Percentiles rank a stretch among this genome's conserved stretches.
phyloP scores from a whole-genome alignment of 768 basidiomycete species.

The Rhodotorula kratochvilovae region DNA sequence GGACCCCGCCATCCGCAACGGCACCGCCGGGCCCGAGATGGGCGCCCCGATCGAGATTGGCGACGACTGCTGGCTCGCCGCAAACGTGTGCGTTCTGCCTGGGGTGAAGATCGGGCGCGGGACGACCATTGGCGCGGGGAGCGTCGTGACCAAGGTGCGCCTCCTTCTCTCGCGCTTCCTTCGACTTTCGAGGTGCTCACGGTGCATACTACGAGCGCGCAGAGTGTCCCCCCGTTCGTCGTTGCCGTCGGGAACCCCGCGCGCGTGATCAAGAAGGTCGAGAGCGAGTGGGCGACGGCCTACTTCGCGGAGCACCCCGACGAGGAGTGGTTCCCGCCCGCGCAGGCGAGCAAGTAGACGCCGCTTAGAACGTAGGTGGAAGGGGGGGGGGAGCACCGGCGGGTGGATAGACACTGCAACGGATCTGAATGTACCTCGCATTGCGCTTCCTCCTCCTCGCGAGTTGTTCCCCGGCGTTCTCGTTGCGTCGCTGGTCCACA shows the following conservation, averaged over 20 bases:
- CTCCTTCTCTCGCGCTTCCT: too few species aligned
- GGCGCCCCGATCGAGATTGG: slow-evolving; percentile 47
- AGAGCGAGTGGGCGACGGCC: slow-evolving; percentile 38
- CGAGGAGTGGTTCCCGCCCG: slow-evolving; percentile 28
- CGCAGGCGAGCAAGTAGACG: slow-evolving; percentile 5
- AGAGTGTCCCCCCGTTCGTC: slow-evolving; percentile 39
- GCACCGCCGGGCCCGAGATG: slow-evolving; percentile 45
- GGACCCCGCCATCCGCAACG: slow-evolving; percentile 42
- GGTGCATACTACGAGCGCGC: neutral
- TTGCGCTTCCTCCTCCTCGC: too few species aligned
- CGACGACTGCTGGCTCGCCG: slow-evolving; percentile 50
- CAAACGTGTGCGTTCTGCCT: slow-evolving; percentile 42
- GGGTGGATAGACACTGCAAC: too few species aligned
- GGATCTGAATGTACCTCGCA: too few species aligned
- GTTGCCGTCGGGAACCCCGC: slow-evolving; percentile 49
- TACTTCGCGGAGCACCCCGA: slow-evolving; percentile 32
- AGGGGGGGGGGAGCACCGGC: too few species aligned
- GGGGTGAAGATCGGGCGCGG: slow-evolving; percentile 48
- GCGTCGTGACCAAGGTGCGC: slow-evolving; percentile 45
- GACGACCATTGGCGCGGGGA: slow-evolving; percentile 45
- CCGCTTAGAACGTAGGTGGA: too few species aligned
- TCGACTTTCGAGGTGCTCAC: too few species aligned
- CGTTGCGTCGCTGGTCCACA: too few species aligned
- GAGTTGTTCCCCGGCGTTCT: too few species aligned
- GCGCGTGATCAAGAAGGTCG: slow-evolving; percentile 45